A percentile compares a stretch with the other conserved stretches of the same genome.
Evolutionary conservation across 257 asterid species (phyloP).

Genomic region (Galeopsis tetrahit): DNA sequence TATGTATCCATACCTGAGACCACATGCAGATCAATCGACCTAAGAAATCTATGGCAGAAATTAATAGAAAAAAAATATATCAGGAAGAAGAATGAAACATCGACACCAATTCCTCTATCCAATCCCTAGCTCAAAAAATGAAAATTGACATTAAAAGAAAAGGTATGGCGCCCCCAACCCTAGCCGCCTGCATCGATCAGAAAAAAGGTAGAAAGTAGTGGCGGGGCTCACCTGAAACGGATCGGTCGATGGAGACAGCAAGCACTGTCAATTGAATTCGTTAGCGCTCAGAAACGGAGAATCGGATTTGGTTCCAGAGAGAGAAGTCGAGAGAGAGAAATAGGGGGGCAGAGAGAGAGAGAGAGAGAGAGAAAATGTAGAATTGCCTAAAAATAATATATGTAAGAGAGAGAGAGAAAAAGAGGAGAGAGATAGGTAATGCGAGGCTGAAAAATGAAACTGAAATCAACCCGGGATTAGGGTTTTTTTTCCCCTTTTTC

Average conservation of each 20-base stretch:
- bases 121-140: constrained; percentile 14
- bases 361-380: no score
- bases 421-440: constrained; percentile 38
- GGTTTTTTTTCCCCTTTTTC: constrained; percentile 35
- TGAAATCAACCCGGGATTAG: constrained; percentile 51
- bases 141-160: constrained; percentile 19
- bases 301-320: constrained; percentile 36
- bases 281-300: constrained; percentile 29
- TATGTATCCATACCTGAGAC: constrained; percentile 14
- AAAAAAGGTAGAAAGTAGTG: constrained; percentile 24
- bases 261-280: constrained; percentile 36
- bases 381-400: no score
- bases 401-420: no score
- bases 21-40: constrained; percentile 35
- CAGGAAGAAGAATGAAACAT: background rate
- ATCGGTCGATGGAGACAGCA: constrained; percentile 39
- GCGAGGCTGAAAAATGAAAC: constrained; percentile 53
- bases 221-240: constrained; percentile 48
- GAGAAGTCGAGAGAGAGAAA: constrained; percentile 8
- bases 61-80: background rate
- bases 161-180: constrained; percentile 37
- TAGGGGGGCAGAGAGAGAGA: no score
- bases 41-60: constrained; percentile 17
- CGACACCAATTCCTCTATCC: constrained; percentile 25
- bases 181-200: constrained; percentile 37